A percentile compares a stretch with the other conserved stretches of the same genome.
phyloP scores from a whole-genome alignment of 1,139 yeast genomes.

The Saccharomyces hybrid region DNA sequence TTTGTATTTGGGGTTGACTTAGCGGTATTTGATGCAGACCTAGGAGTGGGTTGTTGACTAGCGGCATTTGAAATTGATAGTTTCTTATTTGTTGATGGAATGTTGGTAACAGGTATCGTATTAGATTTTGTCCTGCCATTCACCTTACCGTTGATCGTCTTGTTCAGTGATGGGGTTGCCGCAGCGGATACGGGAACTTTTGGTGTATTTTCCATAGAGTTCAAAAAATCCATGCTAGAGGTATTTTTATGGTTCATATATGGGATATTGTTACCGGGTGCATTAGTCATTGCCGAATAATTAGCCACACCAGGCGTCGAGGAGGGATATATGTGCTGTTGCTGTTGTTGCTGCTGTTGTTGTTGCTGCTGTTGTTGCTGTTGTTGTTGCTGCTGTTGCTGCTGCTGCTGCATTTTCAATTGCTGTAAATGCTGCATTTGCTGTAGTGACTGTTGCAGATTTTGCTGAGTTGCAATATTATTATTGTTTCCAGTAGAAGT shows the following conservation, averaged over 20 bases:
- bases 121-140: slow-evolving; percentile 18
- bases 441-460: slow-evolving; percentile 2
- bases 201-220: neutral
- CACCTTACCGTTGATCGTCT: slow-evolving; percentile 15
- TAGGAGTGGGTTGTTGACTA: neutral
- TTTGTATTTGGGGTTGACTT: neutral
- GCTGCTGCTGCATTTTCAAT: slow-evolving; percentile 1
- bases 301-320: slow-evolving; percentile 1
- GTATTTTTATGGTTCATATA: neutral
- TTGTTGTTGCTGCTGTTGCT: neutral
- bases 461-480: slow-evolving; percentile 1
- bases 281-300: neutral
- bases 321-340: neutral
- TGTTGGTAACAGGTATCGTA: neutral
- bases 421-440: slow-evolving; percentile 1
- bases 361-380: neutral
- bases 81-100: neutral
- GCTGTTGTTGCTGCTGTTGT: neutral
- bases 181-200: neutral
- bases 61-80: neutral
- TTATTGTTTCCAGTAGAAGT: neutral
- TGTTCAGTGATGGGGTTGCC: slow-evolving; percentile 8
- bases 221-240: neutral
- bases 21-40: neutral
- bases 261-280: neutral